These are phyloP conservation scores for Cryphonectria naterciae DNA, from an alignment of 2,329 filamentous ascomycete genomes.

Conservation along the genomic window DNA sequence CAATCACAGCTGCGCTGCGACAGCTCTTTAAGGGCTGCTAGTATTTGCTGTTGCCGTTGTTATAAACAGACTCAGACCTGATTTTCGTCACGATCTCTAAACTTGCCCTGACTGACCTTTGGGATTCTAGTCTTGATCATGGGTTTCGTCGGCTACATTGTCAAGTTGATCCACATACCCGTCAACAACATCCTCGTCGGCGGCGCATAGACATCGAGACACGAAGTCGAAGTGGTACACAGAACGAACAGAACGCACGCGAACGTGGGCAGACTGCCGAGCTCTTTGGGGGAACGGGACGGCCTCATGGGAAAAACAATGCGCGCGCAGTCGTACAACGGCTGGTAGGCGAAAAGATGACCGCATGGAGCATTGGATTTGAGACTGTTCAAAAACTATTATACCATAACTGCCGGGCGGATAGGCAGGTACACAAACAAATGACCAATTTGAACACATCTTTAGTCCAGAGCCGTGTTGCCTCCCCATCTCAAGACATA, in stretches of 20 bases:
- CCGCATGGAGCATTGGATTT: slow-evolving; percentile 1
- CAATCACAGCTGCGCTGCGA: background rate
- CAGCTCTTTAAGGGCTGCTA: background rate
- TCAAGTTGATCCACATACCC: slow-evolving; percentile 73
- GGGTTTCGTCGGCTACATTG: slow-evolving; percentile 71
- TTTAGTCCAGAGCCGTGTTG: background rate
- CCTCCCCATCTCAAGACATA: background rate
- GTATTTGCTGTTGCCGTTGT: background rate
- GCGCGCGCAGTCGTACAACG: background rate
- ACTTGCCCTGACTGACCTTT: slow-evolving; percentile 10
- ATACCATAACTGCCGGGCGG: slow-evolving; percentile 25
- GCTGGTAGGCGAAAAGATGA: background rate
- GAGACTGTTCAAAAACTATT: slow-evolving; percentile 5
- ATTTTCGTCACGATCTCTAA: background rate
- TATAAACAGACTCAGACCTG: too few relatives aligned
- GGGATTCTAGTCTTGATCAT: slow-evolving; percentile 59
- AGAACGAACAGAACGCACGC: slow-evolving; percentile 1
- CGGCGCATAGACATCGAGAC: slow-evolving; percentile 54
- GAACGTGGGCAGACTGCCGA: background rate
- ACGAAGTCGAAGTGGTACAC: background rate
- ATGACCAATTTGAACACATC: slow-evolving; percentile 20
- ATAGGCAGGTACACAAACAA: slow-evolving; percentile 19
- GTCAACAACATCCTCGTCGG: slow-evolving; percentile 73
- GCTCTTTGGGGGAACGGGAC: background rate
- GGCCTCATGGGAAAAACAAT: background rate